Base-by-base conservation (phyloP, 192 early-diverging fungal species). In the Umbelopsis vinacea region DNA sequence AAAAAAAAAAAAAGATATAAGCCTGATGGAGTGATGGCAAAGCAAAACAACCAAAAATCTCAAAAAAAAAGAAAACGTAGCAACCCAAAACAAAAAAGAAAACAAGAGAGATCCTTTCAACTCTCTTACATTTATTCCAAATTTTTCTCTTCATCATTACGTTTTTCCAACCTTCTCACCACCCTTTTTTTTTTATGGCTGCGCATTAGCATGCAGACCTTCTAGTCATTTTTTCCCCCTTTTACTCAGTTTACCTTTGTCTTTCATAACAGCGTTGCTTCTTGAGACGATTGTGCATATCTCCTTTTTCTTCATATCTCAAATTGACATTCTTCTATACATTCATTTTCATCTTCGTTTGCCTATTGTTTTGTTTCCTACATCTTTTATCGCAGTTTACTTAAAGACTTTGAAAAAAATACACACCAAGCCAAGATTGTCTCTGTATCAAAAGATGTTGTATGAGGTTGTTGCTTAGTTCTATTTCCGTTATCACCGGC, bases 211-310 rank as follows among this genome's bases (percentile, higher is more conserved):
- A 11, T 43, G 40, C 40, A 43, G 40, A 43, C 40, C 40, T 43
- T 43, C 0, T 11, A 6, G 48, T 50, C 48, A 50, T 50, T 50
- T 50, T 50, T 48, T 14, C 15, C 15, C 7, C 48, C 17, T 3
- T 50, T 50, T 50, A 17, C 5, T 9, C 3, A 3, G 7, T 50
- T 50, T 50, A 50, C 48, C 5, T 50, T 50, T 21, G n/a, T 6
- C 19, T 50, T 50, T 3, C 15, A 15, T 21, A 17, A 50, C n/a
- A 17, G 15, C 48, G 17, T 50, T n/a, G 57, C 17, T 63, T 12
- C 57, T 63, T n/a, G 57, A 63, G 57, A 63, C 33, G 5, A 63
- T 63, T 63, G 57, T 63, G 57, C 57, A 63, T 63, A 63, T 26
- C 57, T 63, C 17, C 33, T 63, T 29, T 29, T 29, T 35, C 17